Percentiles rank a stretch among this genome's conserved stretches.
Conservation (phyloP, 768 basidiomycete genomes). For the Nidula microcarpa region DNA sequence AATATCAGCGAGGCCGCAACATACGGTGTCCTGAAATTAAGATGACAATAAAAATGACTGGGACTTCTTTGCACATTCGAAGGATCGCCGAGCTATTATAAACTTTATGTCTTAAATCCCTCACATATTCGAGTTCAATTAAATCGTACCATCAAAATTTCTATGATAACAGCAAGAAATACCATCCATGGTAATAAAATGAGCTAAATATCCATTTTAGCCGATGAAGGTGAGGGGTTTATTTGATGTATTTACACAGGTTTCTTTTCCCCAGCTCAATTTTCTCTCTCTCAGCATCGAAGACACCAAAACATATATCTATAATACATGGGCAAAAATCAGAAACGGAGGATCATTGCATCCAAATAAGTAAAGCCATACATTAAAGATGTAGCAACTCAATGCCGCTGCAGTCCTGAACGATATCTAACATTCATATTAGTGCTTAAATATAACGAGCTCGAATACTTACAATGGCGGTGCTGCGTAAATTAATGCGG, state of each 20-base stretch:
- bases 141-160: constrained; percentile 2
- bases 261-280: background rate
- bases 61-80: background rate
- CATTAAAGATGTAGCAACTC: background rate
- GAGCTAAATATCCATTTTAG: background rate
- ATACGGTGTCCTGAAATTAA: background rate
- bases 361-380: background rate
- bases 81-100: background rate
- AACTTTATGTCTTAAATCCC: background rate
- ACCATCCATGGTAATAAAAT: constrained; percentile 3
- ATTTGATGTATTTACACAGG: background rate
- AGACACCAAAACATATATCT: background rate
- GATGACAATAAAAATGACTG: constrained; percentile 5
- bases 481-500: background rate
- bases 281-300: background rate
- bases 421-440: background rate
- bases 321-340: background rate
- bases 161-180: constrained; percentile 3
- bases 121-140: too few relatives aligned
- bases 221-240: background rate
- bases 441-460: background rate
- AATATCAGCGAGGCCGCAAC: too few relatives aligned
- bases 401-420: background rate
- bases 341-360: background rate
- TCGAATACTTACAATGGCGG: background rate